Base-by-base conservation (phyloP, 2,329 filamentous ascomycete species). In the Xylariaceae sp. region DNA sequence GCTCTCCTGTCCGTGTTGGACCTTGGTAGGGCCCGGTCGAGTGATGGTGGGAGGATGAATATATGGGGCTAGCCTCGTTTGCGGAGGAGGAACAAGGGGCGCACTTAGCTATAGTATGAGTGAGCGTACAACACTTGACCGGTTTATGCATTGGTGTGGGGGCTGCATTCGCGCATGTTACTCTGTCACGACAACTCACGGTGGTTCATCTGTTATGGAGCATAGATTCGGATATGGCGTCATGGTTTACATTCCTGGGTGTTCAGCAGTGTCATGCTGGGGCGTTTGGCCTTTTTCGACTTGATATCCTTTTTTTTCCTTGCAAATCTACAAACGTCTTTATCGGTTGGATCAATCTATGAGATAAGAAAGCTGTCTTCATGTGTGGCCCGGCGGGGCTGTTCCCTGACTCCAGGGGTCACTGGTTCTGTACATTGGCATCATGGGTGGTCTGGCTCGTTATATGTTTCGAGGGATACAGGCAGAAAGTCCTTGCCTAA, bases 1-100 rank as follows among this genome's bases (percentile, higher is more conserved):
- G 81, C 27, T 74, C 82, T 21, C 78, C 84, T 7, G 84, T 87
- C 21, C 75, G 79, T 44, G 84, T 87, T 53, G 84, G 84, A n/a
- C 81, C 80, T 11, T 86, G 80, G 80, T 85, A 81, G 68, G 33
- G 10, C 4, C 23, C 13, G 23, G 1, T 6, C 29, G 13, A 2
- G 4, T 8, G 11, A 30, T 33, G 4, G 6, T 20, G 30, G 24
- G 30, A 44, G n/a, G n/a, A 36, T 26, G 26, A 47, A 11, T 11
- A 41, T 23, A 42, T 30, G 15, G 35, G 39, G 18, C 39, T 36
- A 23, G 42, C 21, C 16, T 33, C 36, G 26, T 42, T 27, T 37
- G 36, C 24, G 32, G 9, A 15, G 26, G 26, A 32, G 11, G 21
- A 49, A 42, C n/a, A 18, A 24, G 23, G 37, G 33, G 20, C n/a